Evolutionary conservation across 1,139 yeast species (phyloP).

Genomic region (Taphrina populina): DNA sequence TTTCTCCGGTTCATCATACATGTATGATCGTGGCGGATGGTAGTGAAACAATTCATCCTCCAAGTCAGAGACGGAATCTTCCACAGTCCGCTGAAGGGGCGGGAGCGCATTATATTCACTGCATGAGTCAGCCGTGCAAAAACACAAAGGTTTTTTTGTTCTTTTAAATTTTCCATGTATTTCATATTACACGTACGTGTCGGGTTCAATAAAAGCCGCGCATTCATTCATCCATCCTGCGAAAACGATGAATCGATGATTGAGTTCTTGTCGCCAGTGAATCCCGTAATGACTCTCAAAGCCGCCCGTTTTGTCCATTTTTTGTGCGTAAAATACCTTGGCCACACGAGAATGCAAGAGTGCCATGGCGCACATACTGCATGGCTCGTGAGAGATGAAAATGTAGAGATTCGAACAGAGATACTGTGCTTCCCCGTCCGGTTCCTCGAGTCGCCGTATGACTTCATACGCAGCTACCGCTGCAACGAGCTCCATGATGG

Average conservation of each 20-base stretch:
- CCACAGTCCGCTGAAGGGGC: neutral
- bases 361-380: constrained; percentile 97
- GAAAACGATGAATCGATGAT: constrained; percentile 52
- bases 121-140: constrained; percentile 4
- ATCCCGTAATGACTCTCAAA: constrained; percentile 61
- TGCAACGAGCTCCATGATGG: constrained; percentile 69
- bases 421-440: constrained; percentile 47
- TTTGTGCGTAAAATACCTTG: constrained; percentile 60
- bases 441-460: constrained; percentile 44
- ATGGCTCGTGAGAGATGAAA: constrained; percentile 92
- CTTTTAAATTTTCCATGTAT: neutral
- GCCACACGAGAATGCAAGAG: constrained; percentile 82
- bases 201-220: constrained; percentile 13
- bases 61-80: constrained; percentile 5
- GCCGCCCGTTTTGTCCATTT: constrained; percentile 55
- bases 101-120: constrained; percentile 1
- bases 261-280: constrained; percentile 68
- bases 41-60: constrained; percentile 2
- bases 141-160: neutral
- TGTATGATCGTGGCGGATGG: constrained; percentile 16
- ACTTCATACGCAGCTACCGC: constrained; percentile 56
- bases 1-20: neutral
- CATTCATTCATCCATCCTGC: constrained; percentile 33
- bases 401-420: constrained; percentile 75
- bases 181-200: constrained; percentile 15